Conservation (phyloP, 2,329 filamentous ascomycete genomes). For the Elsinoe fawcettii region DNA sequence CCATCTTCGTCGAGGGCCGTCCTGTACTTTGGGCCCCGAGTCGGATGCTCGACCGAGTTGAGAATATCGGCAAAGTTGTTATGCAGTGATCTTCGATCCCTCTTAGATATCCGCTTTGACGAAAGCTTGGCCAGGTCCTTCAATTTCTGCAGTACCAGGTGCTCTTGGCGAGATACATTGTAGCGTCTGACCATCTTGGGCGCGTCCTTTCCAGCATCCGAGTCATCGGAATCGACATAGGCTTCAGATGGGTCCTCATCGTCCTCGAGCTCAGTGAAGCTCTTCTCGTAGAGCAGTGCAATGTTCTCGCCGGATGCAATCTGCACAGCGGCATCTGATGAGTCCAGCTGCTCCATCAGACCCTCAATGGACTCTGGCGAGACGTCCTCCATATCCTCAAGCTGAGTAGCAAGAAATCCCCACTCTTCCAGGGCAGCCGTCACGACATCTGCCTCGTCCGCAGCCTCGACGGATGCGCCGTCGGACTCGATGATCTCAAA, state of each 20-base stretch:
- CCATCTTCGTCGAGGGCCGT: constrained; percentile 56
- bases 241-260: constrained; percentile 41
- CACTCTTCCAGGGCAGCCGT: constrained; percentile 68
- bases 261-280: constrained; percentile 51
- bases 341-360: constrained; percentile 79
- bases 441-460: constrained; percentile 63
- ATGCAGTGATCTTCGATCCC: constrained; percentile 59
- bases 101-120: constrained; percentile 56
- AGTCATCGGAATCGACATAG: constrained; percentile 40
- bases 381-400: constrained; percentile 64
- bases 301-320: constrained; percentile 73
- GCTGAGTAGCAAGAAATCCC: constrained; percentile 69
- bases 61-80: constrained; percentile 58
- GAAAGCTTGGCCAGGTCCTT: constrained; percentile 53
- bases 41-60: constrained; percentile 58
- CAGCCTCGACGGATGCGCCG: constrained; percentile 62
- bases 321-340: constrained; percentile 63
- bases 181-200: constrained; percentile 55
- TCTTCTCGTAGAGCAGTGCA: constrained; percentile 72
- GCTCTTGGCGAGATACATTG: constrained; percentile 56
- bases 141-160: constrained; percentile 53
- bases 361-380: constrained; percentile 68
- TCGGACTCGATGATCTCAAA: constrained; percentile 74
- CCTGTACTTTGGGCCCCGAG: constrained; percentile 57
- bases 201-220: constrained; percentile 36